phyloP scores from a whole-genome alignment of 805 yeast species.

The Saccharomyces kudriavzevii region DNA sequence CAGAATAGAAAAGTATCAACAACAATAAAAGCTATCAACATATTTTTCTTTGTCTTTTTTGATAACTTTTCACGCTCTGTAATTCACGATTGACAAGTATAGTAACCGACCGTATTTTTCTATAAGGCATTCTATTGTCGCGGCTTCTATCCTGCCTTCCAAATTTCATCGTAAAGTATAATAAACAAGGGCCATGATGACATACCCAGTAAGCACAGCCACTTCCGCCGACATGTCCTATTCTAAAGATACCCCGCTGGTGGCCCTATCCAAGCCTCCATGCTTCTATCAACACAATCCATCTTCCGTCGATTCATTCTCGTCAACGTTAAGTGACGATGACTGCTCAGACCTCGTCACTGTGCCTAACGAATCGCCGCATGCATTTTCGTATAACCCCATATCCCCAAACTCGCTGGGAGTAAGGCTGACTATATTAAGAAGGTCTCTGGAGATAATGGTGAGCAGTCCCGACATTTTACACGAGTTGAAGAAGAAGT shows the following conservation, averaged over 20 bases:
- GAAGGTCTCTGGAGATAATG: constrained; percentile 63
- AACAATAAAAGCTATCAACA: not conserved
- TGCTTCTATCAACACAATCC: not conserved
- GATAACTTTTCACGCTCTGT: not conserved
- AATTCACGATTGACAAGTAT: not conserved
- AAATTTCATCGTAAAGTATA: not conserved
- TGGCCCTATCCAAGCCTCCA: not conserved
- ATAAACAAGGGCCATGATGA: not conserved
- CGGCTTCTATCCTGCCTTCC: not conserved
- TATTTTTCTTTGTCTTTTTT: not conserved
- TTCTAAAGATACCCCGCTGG: not conserved
- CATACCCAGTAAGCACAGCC: not conserved
- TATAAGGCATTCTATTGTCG: not conserved
- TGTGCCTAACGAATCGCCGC: constrained; percentile 67
- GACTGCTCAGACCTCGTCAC: not conserved
- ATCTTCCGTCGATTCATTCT: not conserved
- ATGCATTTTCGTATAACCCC: constrained; percentile 75
- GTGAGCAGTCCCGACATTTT: constrained; percentile 45
- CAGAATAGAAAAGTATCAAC: not conserved
- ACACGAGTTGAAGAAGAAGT: constrained; percentile 2
- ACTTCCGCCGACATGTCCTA: not conserved
- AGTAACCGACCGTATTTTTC: not conserved
- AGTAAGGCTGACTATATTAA: constrained; percentile 60
- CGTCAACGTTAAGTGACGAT: not conserved
- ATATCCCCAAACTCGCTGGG: constrained; percentile 72